Evolutionary conservation across 106 monocot genomes (phyloP).

Genomic region (Acorus calamus): DNA sequence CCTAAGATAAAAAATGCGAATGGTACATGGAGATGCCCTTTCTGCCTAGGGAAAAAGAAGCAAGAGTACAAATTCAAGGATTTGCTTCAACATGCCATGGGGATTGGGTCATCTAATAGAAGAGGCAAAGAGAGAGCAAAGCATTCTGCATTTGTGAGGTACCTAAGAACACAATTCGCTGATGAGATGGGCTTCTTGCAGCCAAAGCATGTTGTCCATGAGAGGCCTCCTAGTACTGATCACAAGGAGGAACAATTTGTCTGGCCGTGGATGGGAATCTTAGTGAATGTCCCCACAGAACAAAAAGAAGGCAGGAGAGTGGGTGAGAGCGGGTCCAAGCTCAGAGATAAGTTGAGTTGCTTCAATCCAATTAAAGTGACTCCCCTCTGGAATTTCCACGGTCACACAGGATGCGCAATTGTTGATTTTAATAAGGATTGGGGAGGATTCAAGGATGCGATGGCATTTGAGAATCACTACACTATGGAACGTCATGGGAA

Average conservation of each 20-base stretch:
- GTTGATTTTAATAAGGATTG: constrained; percentile 44
- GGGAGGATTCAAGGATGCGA: constrained; percentile 49
- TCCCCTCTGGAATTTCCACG: constrained; percentile 2
- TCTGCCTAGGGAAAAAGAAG: constrained; percentile 57
- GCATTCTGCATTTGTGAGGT: constrained; percentile 44
- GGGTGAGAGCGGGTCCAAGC: not conserved
- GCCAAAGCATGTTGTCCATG: not conserved
- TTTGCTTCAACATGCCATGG: constrained; percentile 44
- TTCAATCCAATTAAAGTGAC: constrained; percentile 30
- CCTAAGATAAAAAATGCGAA: constrained; percentile 32
- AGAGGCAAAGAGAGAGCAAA: constrained; percentile 15
- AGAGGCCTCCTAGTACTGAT: not conserved
- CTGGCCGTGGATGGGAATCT: constrained; percentile 59
- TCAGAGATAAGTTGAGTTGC: constrained; percentile 11
- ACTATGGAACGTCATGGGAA: constrained; percentile 20
- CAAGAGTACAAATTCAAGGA: constrained; percentile 49
- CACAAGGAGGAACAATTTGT: constrained; percentile 35
- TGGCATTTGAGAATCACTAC: constrained; percentile 35
- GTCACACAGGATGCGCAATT: constrained; percentile 6
- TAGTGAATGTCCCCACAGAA: constrained; percentile 22
- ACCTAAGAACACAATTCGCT: constrained; percentile 20
- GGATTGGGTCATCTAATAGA: constrained; percentile 33
- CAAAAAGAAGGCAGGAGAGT: not conserved
- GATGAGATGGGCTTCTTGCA: constrained; percentile 1
- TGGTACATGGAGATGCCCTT: constrained; percentile 41